These are phyloP conservation scores for Leccinum pellstonianum DNA, from an alignment of 768 basidiomycete genomes.

Conservation along the genomic window DNA sequence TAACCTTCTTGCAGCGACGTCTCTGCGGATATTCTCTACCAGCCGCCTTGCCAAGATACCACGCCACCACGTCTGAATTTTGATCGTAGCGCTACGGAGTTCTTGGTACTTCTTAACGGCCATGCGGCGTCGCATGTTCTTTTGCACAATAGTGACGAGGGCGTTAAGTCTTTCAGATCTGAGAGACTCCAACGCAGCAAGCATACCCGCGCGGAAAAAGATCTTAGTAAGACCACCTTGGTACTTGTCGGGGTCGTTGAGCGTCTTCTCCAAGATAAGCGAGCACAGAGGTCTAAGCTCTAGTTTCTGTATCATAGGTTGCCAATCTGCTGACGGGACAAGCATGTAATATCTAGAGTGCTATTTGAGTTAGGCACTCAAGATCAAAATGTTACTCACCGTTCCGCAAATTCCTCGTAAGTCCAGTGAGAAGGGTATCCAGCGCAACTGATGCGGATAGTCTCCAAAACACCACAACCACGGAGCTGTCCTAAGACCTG, in stretches of 20 bases:
- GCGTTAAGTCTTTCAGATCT: slow-evolving; percentile 85
- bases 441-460: slow-evolving; percentile 97
- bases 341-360: slow-evolving; percentile 91
- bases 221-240: slow-evolving; percentile 97
- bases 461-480: slow-evolving; percentile 98
- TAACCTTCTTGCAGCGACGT: slow-evolving; percentile 72
- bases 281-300: slow-evolving; percentile 81
- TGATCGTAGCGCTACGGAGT: slow-evolving; percentile 72
- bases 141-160: slow-evolving; percentile 94
- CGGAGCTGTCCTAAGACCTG: slow-evolving; percentile 93
- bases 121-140: slow-evolving; percentile 89
- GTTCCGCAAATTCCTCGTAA: slow-evolving; percentile 97
- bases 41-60: slow-evolving; percentile 72
- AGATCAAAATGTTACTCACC: slow-evolving; percentile 49
- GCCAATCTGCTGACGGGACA: slow-evolving; percentile 83
- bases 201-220: slow-evolving; percentile 99
- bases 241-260: slow-evolving; percentile 94
- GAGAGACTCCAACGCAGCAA: slow-evolving; percentile 89
- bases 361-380: slow-evolving; percentile 19
- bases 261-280: slow-evolving; percentile 79
- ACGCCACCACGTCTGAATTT: slow-evolving; percentile 93
- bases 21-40: slow-evolving; percentile 67
- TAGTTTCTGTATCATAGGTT: slow-evolving; percentile 76
- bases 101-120: slow-evolving; percentile 77
- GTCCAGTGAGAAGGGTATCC: slow-evolving; percentile 99